Conservation (phyloP, 768 basidiomycete species). For the Amanita rubescens region DNA sequence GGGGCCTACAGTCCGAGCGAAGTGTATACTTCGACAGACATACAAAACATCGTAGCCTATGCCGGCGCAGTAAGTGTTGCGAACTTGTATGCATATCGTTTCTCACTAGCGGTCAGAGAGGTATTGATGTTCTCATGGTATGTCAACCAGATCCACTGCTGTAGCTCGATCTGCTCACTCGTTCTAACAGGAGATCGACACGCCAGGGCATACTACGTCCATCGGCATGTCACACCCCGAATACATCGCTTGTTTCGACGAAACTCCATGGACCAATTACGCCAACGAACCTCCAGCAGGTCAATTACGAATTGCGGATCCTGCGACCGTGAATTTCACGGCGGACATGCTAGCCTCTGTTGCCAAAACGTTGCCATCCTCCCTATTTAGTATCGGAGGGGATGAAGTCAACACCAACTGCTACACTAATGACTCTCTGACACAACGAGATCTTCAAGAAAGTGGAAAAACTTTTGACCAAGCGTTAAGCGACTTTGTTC, state of each 20-base stretch:
- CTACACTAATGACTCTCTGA: constrained; percentile 52
- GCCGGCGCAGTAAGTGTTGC: constrained; percentile 54
- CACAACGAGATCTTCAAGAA: constrained; percentile 43
- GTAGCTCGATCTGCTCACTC: too few relatives aligned
- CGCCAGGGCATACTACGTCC: constrained; percentile 74
- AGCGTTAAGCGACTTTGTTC: constrained; percentile 55
- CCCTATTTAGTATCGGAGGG: constrained; percentile 72
- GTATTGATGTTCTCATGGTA: too few relatives aligned
- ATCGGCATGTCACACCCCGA: constrained; percentile 67
- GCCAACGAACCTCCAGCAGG: constrained; percentile 78
- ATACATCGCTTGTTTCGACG: constrained; percentile 60
- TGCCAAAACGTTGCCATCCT: constrained; percentile 43
- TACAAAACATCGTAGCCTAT: constrained; percentile 55
- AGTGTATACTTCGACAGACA: constrained; percentile 48
- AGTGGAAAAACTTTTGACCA: constrained; percentile 47
- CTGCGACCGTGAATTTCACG: constrained; percentile 54
- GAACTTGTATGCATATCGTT: not conserved
- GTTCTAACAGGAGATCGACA: constrained; percentile 52
- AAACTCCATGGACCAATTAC: constrained; percentile 52
- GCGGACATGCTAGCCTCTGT: constrained; percentile 43
- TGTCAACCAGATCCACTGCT: too few relatives aligned
- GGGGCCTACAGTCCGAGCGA: constrained; percentile 60
- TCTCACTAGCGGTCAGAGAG: too few relatives aligned
- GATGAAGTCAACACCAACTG: constrained; percentile 72
- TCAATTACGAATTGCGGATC: constrained; percentile 66